phyloP scores from a whole-genome alignment of 306 rosid genomes.

The Quercus gilva region DNA sequence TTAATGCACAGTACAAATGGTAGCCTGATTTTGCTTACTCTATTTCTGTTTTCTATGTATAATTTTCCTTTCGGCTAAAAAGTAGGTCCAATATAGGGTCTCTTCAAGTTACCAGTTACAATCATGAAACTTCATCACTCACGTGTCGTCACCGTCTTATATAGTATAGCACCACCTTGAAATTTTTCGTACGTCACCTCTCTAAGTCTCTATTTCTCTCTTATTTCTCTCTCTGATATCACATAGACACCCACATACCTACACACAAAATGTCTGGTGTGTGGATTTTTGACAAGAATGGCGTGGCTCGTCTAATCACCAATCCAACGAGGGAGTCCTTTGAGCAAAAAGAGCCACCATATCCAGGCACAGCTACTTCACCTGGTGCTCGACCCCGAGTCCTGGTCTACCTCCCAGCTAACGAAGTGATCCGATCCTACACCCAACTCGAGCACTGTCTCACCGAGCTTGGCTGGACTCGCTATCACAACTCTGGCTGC shows the following conservation, averaged over 20 bases:
- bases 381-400: conserved; percentile 84
- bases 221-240: not conserved
- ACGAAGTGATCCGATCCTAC: conserved; percentile 60
- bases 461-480: conserved; percentile 77
- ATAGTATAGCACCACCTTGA: not conserved
- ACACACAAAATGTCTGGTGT: conserved; percentile 75
- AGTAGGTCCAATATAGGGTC: too few species aligned
- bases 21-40: too few species aligned
- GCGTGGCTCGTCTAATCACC: conserved; percentile 62
- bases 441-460: conserved; percentile 67
- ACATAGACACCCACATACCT: not conserved
- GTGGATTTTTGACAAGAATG: conserved; percentile 90
- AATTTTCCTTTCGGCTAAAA: too few species aligned
- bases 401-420: conserved; percentile 61
- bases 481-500: conserved; percentile 37
- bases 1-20: too few species aligned
- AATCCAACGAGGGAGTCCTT: conserved; percentile 86
- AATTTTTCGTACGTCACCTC: not conserved
- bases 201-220: not conserved
- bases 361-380: conserved; percentile 66
- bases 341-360: conserved; percentile 49
- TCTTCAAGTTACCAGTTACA: too few species aligned
- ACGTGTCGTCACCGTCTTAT: too few species aligned
- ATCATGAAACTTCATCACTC: too few species aligned
- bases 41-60: too few species aligned